Evolutionary conservation across 2,329 filamentous ascomycete species (phyloP), one percentile per base, ranked within the genome.

Genomic region (Penicillium hordei): DNA sequence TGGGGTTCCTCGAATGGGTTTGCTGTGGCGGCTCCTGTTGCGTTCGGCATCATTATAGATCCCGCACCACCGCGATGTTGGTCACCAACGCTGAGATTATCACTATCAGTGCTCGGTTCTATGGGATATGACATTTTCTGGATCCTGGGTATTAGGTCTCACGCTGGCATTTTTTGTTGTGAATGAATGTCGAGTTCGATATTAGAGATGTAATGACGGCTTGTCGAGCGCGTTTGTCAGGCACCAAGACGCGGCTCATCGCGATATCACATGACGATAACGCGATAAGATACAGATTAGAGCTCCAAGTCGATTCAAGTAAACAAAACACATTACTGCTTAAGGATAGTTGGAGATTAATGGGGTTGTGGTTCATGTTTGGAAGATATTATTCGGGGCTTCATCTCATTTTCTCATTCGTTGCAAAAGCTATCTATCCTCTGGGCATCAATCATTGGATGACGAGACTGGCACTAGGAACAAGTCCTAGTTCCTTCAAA

Each of bases 401-500:
- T 51, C 15, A 48, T 49, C 34, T 61, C 56, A 55, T 62, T 36
- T 36, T 60, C 43, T 62, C 55, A 39, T 60, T 52, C 45, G 33
- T 50, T 50, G 43, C 9, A 29, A 45, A 46, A 56, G 53, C 52
- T 48, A 60, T 51, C 40, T 36, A 45, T 48, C 25, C 42, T 33
- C 46, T 34, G 19, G 15, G 29, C 15, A 42, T 53, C 31, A 55
- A 60, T 74, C 60, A 84, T 69, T 79, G 76, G 54, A 95, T 86
- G 68, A 96, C 87, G 66, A 99, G 79, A 46, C 91, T 93, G n/a
- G 93, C 92, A 61, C 91, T 96, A 6, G 94, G 94, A 4, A 93
- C 87, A 60, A 97, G 78, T 0, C 93, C 93, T 17, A 93, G 89
- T 76, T 99, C 94, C 78, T 95, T 95, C 55, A 99, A 77, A 5